Evolutionary conservation across 768 basidiomycete species (phyloP).

Genomic region (Leccinum subgranulosum): DNA sequence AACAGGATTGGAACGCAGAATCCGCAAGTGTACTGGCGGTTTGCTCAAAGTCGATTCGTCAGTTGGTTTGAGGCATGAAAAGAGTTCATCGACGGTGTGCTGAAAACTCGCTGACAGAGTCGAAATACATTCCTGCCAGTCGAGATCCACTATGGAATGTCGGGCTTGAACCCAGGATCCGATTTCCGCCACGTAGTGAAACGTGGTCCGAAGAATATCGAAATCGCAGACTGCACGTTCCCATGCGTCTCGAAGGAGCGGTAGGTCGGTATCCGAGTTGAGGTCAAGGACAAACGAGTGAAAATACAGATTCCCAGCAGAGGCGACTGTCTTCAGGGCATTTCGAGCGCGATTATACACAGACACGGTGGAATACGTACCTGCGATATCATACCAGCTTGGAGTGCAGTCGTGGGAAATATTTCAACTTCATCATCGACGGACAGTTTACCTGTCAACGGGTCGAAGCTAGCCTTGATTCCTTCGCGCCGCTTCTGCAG

Average conservation of each 20-base stretch:
- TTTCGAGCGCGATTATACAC: neutral
- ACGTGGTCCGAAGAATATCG: conserved; percentile 47
- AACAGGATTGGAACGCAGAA: conserved; percentile 6
- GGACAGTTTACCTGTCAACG: conserved; percentile 15
- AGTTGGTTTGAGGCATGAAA: conserved; percentile 11
- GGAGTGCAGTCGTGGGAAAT: conserved; percentile 42
- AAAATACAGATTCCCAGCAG: conserved; percentile 30
- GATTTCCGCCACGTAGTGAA: conserved; percentile 39
- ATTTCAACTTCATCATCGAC: conserved; percentile 32
- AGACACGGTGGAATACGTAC: conserved; percentile 19
- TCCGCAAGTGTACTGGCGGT: conserved; percentile 32
- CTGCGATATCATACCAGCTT: conserved; percentile 50
- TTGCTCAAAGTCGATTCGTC: conserved; percentile 25
- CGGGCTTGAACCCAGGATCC: conserved; percentile 31
- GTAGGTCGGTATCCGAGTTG: conserved; percentile 18
- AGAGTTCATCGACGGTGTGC: conserved; percentile 8
- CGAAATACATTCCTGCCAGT: conserved; percentile 22
- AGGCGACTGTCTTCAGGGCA: conserved; percentile 25
- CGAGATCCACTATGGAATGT: conserved; percentile 22
- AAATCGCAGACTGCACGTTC: conserved; percentile 27
- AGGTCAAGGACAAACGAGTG: conserved; percentile 30
- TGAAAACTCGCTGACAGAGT: conserved; percentile 10
- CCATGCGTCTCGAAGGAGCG: conserved; percentile 38
- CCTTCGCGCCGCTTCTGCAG: conserved; percentile 11
- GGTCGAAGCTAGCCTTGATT: conserved; percentile 19